These are phyloP conservation scores for Phoma sp. DNA, from an alignment of 2,329 filamentous ascomycete genomes.

Conservation along the genomic window DNA sequence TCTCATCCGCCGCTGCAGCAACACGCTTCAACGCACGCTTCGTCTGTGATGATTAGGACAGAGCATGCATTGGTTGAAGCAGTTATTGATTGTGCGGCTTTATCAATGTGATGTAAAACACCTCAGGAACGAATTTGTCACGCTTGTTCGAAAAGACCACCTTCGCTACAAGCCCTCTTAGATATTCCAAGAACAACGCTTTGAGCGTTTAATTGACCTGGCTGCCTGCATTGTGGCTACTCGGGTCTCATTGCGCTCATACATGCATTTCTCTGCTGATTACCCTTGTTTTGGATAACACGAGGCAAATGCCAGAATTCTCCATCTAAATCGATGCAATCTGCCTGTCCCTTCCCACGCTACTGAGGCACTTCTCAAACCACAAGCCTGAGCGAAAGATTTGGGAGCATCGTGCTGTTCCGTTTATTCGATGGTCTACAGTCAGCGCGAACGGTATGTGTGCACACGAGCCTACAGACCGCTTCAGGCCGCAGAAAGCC, in stretches of 20 bases:
- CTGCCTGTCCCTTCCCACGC: too few relatives aligned
- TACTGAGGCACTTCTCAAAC: too few relatives aligned
- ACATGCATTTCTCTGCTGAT: constrained; percentile 24
- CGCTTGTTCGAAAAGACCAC: constrained; percentile 46
- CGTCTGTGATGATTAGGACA: constrained; percentile 2
- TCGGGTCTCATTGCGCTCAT: constrained; percentile 48
- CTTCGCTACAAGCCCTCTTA: constrained; percentile 49
- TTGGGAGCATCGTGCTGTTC: too few relatives aligned
- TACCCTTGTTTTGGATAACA: neutral
- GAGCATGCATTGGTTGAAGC: neutral
- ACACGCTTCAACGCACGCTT: neutral
- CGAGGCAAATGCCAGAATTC: neutral
- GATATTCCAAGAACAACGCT: constrained; percentile 46
- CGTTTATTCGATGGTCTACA: too few relatives aligned
- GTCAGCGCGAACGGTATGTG: too few relatives aligned
- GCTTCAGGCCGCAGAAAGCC: too few relatives aligned
- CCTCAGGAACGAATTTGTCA: constrained; percentile 49
- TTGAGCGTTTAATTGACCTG: constrained; percentile 49
- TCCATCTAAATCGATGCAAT: too few relatives aligned
- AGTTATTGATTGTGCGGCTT: too few relatives aligned
- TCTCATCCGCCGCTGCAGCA: neutral
- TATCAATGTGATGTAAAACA: neutral
- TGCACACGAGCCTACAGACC: too few relatives aligned
- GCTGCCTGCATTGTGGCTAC: constrained; percentile 41
- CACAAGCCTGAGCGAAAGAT: too few relatives aligned